phyloP scores from a whole-genome alignment of 495 filamentous ascomycete genomes.

The Penicilliopsis zonata region DNA sequence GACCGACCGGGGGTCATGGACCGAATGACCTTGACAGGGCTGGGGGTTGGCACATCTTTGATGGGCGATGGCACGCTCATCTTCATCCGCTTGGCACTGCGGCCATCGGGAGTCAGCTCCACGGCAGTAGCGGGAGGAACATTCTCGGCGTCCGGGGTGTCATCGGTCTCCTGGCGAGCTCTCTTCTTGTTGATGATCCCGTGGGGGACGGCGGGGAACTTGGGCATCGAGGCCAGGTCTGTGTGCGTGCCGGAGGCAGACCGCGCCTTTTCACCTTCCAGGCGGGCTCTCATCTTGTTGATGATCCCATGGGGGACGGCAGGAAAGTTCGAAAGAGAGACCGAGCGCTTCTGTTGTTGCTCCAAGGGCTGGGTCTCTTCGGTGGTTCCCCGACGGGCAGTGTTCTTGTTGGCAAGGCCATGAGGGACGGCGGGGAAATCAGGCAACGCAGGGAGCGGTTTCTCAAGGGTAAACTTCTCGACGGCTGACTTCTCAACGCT shows the following conservation, averaged over 20 bases:
- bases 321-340: constrained; percentile 14
- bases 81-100: constrained; percentile 31
- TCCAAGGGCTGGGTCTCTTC: too few species aligned
- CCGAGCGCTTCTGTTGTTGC: too few species aligned
- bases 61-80: constrained; percentile 24
- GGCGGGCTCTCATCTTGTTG: constrained; percentile 53
- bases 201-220: constrained; percentile 30
- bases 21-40: constrained; percentile 26
- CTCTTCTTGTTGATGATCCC: constrained; percentile 56
- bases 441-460: constrained; percentile 22
- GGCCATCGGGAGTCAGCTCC: constrained; percentile 21
- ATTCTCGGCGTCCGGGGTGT: constrained; percentile 30
- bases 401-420: constrained; percentile 65
- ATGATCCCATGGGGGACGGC: constrained; percentile 46
- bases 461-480: too few species aligned
- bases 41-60: constrained; percentile 21
- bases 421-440: constrained; percentile 43
- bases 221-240: background rate
- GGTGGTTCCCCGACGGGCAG: constrained; percentile 32
- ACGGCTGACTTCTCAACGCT: too few species aligned
- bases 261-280: constrained; percentile 15
- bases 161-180: constrained; percentile 19
- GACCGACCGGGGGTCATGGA: constrained; percentile 13
- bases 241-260: background rate
- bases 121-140: constrained; percentile 26